These are phyloP conservation scores for Trichopus zeylanicus DNA, from an alignment of 116 monocot species.

Conservation along the genomic window DNA sequence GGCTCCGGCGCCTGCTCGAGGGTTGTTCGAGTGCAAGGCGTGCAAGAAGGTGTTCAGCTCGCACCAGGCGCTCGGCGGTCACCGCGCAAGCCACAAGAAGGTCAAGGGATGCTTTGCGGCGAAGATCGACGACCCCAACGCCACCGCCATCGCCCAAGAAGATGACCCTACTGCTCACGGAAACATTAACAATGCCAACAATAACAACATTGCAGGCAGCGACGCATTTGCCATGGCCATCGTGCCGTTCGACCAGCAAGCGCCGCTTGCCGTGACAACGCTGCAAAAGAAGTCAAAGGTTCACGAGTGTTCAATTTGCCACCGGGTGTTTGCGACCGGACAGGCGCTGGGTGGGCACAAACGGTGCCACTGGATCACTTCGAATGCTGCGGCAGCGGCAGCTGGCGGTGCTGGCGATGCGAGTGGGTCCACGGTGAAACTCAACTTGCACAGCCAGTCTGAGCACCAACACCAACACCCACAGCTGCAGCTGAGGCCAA, in stretches of 20 bases:
- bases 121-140: conserved; percentile 28
- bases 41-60: conserved; percentile 86
- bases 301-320: conserved; percentile 22
- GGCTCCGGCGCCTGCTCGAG: conserved; percentile 8
- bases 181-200: not conserved
- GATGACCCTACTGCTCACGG: conserved; percentile 5
- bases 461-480: conserved; percentile 9
- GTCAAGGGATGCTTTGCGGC: conserved; percentile 87
- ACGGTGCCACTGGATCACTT: conserved; percentile 71
- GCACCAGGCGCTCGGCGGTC: conserved; percentile 92
- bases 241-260: conserved; percentile 17
- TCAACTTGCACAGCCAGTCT: conserved; percentile 1
- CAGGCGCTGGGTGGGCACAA: conserved; percentile 97
- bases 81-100: conserved; percentile 92
- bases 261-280: conserved; percentile 15
- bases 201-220: not conserved
- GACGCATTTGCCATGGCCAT: conserved; percentile 21
- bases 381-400: no score
- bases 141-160: no score
- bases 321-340: conserved; percentile 16
- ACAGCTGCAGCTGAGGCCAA: conserved; percentile 20
- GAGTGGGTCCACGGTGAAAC: no score
- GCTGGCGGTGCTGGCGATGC: no score
- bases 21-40: conserved; percentile 75
- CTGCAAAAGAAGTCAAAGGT: conserved; percentile 50